A percentile compares a stretch with the other conserved stretches of the same genome.
Conservation (phyloP, 1,284 basidiomycete species). For the Boletus nobilissimus region DNA sequence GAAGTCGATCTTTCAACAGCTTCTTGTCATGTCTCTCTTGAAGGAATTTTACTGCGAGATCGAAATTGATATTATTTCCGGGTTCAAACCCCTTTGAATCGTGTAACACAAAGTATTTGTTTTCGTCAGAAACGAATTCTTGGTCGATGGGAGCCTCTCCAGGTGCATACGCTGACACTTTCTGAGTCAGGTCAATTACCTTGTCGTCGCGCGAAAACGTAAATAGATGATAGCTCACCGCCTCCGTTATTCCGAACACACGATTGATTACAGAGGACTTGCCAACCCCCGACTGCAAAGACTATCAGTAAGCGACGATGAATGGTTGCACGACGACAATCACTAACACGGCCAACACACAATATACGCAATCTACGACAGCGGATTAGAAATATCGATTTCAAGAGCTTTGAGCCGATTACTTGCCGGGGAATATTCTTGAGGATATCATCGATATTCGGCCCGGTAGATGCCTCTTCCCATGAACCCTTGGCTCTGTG, state of each 20-base stretch:
- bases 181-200: constrained; percentile 4
- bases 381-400: background rate
- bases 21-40: constrained; percentile 1
- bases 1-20: constrained; percentile 14
- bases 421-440: constrained; percentile 15
- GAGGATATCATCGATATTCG: constrained; percentile 18
- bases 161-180: constrained; percentile 14
- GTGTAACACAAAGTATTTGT: constrained; percentile 21
- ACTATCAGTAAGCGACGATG: background rate
- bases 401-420: background rate
- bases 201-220: background rate
- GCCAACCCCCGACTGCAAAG: constrained; percentile 24
- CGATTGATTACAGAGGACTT: constrained; percentile 17
- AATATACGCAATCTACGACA: constrained; percentile 18
- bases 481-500: background rate
- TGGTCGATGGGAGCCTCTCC: constrained; percentile 17
- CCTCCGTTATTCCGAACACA: constrained; percentile 25
- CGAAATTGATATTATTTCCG: constrained; percentile 8
- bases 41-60: constrained; percentile 14
- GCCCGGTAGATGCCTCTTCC: background rate
- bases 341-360: constrained; percentile 20
- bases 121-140: constrained; percentile 26
- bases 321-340: background rate
- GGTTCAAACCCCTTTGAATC: constrained; percentile 24
- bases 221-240: background rate